Percentiles rank a stretch among this genome's conserved stretches.
Conservation (phyloP, 495 filamentous ascomycete genomes). For the Tuber melanosporum region DNA sequence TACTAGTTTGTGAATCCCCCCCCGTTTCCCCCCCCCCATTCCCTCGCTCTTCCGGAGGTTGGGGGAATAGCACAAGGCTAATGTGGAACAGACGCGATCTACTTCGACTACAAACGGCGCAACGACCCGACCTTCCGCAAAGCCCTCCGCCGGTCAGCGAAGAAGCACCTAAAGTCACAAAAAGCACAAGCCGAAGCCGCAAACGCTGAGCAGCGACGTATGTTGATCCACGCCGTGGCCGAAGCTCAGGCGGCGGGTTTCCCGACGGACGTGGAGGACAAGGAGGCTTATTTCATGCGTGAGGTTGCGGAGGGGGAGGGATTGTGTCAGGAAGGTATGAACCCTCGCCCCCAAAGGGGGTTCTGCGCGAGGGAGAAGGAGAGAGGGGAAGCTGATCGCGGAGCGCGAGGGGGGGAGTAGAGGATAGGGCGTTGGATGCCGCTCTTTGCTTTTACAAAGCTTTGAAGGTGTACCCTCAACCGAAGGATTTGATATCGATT, state of each 20-base stretch:
- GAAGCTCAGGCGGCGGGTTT: slow-evolving; percentile 82
- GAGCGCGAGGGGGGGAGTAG: slow-evolving; percentile 8
- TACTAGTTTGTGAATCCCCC: slow-evolving; percentile 27
- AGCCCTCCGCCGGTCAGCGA: slow-evolving; percentile 73
- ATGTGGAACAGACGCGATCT: slow-evolving; percentile 58
- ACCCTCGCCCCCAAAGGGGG: not conserved
- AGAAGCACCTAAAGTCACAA: slow-evolving; percentile 62
- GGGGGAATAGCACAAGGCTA: slow-evolving; percentile 46
- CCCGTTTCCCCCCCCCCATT: not conserved
- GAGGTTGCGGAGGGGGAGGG: slow-evolving; percentile 81
- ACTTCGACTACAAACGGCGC: slow-evolving; percentile 91
- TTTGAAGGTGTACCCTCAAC: slow-evolving; percentile 94
- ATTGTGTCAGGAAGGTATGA: slow-evolving; percentile 62
- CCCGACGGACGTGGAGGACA: slow-evolving; percentile 83
- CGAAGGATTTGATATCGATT: slow-evolving; percentile 83
- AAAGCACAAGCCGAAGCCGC: slow-evolving; percentile 70
- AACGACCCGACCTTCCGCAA: slow-evolving; percentile 81
- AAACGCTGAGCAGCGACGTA: slow-evolving; percentile 60
- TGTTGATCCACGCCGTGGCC: slow-evolving; percentile 64
- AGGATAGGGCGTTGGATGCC: slow-evolving; percentile 69
- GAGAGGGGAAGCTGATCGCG: not conserved
- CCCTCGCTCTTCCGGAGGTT: slow-evolving; percentile 2
- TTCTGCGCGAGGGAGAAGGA: not conserved
- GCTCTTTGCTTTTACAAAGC: slow-evolving; percentile 95
- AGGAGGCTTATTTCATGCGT: slow-evolving; percentile 88